phyloP scores from a whole-genome alignment of 2,329 filamentous ascomycete species.

The Neospermospora avenae region DNA sequence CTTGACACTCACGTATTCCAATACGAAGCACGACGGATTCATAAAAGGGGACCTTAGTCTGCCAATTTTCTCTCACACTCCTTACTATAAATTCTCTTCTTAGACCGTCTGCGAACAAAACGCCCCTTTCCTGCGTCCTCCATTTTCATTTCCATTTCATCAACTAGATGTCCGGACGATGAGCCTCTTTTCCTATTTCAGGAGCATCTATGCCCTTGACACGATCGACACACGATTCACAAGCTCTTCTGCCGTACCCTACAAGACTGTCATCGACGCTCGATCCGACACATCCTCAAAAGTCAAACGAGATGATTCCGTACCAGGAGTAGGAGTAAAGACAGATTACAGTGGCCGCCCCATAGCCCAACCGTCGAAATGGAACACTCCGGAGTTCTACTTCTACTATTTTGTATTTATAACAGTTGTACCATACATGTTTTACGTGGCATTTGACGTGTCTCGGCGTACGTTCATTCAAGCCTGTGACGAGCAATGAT shows the following conservation, averaged over 20 bases:
- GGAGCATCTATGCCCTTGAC: conserved; percentile 60
- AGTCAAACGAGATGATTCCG: conserved; percentile 34
- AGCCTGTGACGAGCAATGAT: background rate
- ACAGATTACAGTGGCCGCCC: conserved; percentile 41
- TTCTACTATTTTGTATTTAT: conserved; percentile 71
- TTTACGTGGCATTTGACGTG: conserved; percentile 82
- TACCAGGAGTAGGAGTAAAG: conserved; percentile 31
- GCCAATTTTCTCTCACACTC: conserved; percentile 14
- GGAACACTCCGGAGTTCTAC: conserved; percentile 83
- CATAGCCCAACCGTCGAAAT: conserved; percentile 65
- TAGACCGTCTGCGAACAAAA: conserved; percentile 1
- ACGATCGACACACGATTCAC: conserved; percentile 72
- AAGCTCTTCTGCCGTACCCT: conserved; percentile 65
- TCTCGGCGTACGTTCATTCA: conserved; percentile 64
- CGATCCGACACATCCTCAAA: conserved; percentile 40
- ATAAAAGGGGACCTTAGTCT: background rate
- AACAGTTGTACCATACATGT: conserved; percentile 75
- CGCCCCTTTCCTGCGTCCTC: background rate
- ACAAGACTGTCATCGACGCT: conserved; percentile 54
- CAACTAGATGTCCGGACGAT: conserved; percentile 28
- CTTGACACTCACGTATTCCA: background rate
- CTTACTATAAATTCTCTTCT: conserved; percentile 1
- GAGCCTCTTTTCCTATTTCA: conserved; percentile 40
- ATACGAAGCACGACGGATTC: background rate
- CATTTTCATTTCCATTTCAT: background rate